Evolutionary conservation across 1,284 basidiomycete genomes (phyloP), one percentile per base, ranked within the genome.

Genomic region (Ustilago curta): DNA sequence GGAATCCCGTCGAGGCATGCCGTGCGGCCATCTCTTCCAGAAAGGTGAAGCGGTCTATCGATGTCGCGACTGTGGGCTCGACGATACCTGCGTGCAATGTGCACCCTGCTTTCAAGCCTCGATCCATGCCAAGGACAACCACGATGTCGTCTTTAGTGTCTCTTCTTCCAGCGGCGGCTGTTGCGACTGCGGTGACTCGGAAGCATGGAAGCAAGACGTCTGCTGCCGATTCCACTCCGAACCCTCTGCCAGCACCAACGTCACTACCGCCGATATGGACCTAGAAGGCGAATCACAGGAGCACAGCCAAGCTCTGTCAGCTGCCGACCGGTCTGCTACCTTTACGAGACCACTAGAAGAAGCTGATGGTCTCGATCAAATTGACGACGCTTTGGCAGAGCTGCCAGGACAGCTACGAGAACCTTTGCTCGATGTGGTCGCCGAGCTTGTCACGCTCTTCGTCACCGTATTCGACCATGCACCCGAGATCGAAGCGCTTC

Each of bases 391-490:
- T 16, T 54, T 69, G 12, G 58, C 61, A 4, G 58, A 48, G 12
- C 40, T 69, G 4, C 66, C 60, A 2, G 58, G 21, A 4, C 90
- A 92, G 42, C 87, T 95, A 21, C 88, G 89, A 49, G 89, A 92
- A 14, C 89, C 89, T 47, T 90, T 96, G 88, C 87, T 88, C 61
- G 88, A 89, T 47, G 92, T 92, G 0, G 88, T 95, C 48, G 90
- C 88, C 8, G 91, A 91, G 77, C 91, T 91, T 3, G 86, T 95
- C 48, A 92, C 95, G 81, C 96, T 93, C 83, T 86, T 96, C 45
- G 89, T 97, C 9, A 91, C 93, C 79, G 93, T 92, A 2, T 87
- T 97, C 14, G 92, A 94, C 80, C 91, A 90, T 80, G 93, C 93
- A 0, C 93, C 93, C 0, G 91, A 93, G 56, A 93, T 94, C 31